Evolutionary conservation across 2,329 filamentous ascomycete genomes (phyloP).

Genomic region (Pochonia chlamydosporia): DNA sequence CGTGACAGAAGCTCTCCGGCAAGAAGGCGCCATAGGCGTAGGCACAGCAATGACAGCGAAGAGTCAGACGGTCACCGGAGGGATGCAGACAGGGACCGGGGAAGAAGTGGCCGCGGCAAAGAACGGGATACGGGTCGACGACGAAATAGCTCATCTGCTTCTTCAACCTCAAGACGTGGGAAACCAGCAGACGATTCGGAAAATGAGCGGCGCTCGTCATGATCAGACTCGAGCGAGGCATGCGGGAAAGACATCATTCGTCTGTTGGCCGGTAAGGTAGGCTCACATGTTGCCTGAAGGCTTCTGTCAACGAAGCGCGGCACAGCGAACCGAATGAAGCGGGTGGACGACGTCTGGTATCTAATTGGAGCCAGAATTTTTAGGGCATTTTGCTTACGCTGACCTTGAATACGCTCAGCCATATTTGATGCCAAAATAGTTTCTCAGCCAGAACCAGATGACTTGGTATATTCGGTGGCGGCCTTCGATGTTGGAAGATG

Average conservation of each 20-base stretch:
- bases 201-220: slow-evolving; percentile 21
- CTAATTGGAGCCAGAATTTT: background rate
- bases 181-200: slow-evolving; percentile 52
- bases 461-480: too few species aligned
- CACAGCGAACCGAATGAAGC: too few species aligned
- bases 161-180: slow-evolving; percentile 42
- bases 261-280: too few species aligned
- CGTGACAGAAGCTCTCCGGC: slow-evolving; percentile 15
- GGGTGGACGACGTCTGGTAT: too few species aligned
- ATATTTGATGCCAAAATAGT: background rate
- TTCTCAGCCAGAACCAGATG: too few species aligned
- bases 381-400: background rate
- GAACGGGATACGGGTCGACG: slow-evolving; percentile 26
- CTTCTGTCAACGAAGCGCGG: too few species aligned
- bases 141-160: slow-evolving; percentile 46
- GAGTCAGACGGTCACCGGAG: slow-evolving; percentile 4
- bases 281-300: too few species aligned
- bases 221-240: slow-evolving; percentile 11
- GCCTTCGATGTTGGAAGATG: background rate
- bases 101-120: slow-evolving; percentile 2
- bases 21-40: slow-evolving; percentile 7
- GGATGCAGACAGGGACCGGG: slow-evolving; percentile 1
- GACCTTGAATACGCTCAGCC: background rate
- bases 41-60: slow-evolving; percentile 2
- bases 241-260: background rate